Evolutionary conservation across 2,329 filamentous ascomycete species (phyloP), one percentile per base, ranked within the genome.

Genomic region (Zymoseptoria tritici): DNA sequence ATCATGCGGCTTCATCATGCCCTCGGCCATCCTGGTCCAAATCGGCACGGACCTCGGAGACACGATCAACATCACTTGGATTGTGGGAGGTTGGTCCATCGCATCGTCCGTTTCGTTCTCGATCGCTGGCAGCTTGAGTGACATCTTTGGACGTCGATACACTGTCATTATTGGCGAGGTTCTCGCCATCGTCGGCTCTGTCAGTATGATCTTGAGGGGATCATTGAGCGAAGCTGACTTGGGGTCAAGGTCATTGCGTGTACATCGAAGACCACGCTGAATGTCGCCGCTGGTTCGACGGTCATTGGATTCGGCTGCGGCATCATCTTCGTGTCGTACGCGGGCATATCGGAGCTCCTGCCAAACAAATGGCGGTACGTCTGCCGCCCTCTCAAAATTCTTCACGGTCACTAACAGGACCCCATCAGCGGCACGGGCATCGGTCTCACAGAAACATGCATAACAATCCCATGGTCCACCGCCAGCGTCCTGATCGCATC

Each of bases 1-100:
- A 59, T 59, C 57, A 53, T 59, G 16, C 24, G 57, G 57, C 42
- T 59, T 59, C 57, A 56, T 59, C 21, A 20, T 59, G 19, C 54
- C 53, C n/a, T 52, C 57, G 9, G 29, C 57, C 11, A 57, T 59
- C 22, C 42, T 59, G 16, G 57, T 59, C 21, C 57, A 59, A 50
- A 54, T 59, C 21, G 22, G 19, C 4, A 26, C 46, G 21, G 26
- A 56, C 26, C 13, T 59, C 5, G 57, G 57, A 13, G 54, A 54
- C 9, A 49, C 36, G 49, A 53, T 49, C 24, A 56, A 53, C 49
- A 36, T 24, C 19, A 56, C 56, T 50, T 59, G 57, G 57, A 56
- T 59, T 16, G 54, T 54, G 19, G 52, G 46, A 13, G 57, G 57
- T 1, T 59, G 57, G 54, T 49, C 46, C 21, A 54, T 54, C 8